Evolutionary conservation across 1,139 yeast species (phyloP).

Genomic region (Geotrichum candidum): DNA sequence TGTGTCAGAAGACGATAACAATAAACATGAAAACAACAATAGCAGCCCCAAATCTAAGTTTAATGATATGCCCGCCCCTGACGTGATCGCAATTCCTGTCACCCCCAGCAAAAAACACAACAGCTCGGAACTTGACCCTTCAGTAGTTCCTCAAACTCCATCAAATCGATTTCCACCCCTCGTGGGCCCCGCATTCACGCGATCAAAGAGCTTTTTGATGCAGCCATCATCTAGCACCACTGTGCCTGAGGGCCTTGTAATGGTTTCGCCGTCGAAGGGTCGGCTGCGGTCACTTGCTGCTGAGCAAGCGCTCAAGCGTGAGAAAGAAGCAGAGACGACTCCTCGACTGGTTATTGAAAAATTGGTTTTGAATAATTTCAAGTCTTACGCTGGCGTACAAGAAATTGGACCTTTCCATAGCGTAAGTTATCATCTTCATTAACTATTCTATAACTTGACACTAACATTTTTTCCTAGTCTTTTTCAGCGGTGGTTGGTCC

Average conservation of each 20-base stretch:
- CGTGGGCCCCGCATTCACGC: background rate
- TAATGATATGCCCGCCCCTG: background rate
- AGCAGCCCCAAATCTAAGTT: background rate
- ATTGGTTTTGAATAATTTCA: conserved; percentile 75
- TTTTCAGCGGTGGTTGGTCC: conserved; percentile 99
- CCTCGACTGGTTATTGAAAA: conserved; percentile 71
- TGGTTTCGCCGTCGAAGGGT: conserved; percentile 17
- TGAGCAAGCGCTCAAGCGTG: conserved; percentile 10
- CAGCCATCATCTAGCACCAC: background rate
- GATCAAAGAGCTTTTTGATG: background rate
- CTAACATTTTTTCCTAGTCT: conserved; percentile 42
- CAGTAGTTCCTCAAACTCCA: background rate
- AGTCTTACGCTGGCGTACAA: conserved; percentile 94
- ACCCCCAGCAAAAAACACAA: background rate
- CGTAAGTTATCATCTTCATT: conserved; percentile 24
- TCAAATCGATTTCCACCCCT: background rate
- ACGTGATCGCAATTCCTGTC: background rate
- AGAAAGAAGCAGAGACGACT: conserved; percentile 9
- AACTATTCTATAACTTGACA: background rate
- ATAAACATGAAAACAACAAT: background rate
- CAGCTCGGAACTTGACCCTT: background rate
- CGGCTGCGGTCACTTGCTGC: conserved; percentile 16
- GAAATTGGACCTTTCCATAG: conserved; percentile 87
- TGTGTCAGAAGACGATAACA: background rate
- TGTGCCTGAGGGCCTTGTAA: conserved; percentile 9